A percentile compares a stretch with the other conserved stretches of the same genome.
These are phyloP conservation scores for Dothistroma pini DNA, from an alignment of 2,329 filamentous ascomycete genomes.

Conservation along the genomic window DNA sequence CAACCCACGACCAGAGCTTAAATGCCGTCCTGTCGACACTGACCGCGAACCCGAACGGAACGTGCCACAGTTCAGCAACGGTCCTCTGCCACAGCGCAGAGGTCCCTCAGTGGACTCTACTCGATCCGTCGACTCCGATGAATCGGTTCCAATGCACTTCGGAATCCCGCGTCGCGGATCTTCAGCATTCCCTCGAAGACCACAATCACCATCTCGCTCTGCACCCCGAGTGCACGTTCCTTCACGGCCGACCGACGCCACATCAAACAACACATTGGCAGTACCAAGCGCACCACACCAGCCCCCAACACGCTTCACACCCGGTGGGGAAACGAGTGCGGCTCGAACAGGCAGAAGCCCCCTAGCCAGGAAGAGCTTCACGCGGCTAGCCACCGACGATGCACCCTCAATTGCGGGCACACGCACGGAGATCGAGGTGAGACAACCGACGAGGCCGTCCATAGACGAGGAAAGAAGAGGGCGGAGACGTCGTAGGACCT, in stretches of 20 bases:
- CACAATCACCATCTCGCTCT: not conserved
- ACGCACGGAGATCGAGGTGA: conserved; percentile 20
- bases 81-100: conserved; percentile 1
- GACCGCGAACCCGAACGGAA: not conserved
- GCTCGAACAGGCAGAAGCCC: conserved; percentile 42
- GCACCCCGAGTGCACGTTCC: conserved; percentile 7
- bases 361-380: conserved; percentile 44
- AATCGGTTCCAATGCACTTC: conserved; percentile 20
- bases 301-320: conserved; percentile 7
- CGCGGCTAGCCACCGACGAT: conserved; percentile 22
- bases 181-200: not conserved
- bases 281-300: conserved; percentile 11
- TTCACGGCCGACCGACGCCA: conserved; percentile 7
- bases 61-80: not conserved
- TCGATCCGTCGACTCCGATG: conserved; percentile 14
- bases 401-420: conserved; percentile 17
- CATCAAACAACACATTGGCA: not conserved
- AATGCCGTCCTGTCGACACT: not conserved
- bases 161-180: conserved; percentile 6
- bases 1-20: not conserved
- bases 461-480: conserved; percentile 12
- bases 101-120: conserved; percentile 13
- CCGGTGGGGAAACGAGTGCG: conserved; percentile 10
- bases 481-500: conserved; percentile 18
- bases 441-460: conserved; percentile 17